Conservation (phyloP, 192 early-diverging fungal genomes). For the Linnemannia exigua region DNA sequence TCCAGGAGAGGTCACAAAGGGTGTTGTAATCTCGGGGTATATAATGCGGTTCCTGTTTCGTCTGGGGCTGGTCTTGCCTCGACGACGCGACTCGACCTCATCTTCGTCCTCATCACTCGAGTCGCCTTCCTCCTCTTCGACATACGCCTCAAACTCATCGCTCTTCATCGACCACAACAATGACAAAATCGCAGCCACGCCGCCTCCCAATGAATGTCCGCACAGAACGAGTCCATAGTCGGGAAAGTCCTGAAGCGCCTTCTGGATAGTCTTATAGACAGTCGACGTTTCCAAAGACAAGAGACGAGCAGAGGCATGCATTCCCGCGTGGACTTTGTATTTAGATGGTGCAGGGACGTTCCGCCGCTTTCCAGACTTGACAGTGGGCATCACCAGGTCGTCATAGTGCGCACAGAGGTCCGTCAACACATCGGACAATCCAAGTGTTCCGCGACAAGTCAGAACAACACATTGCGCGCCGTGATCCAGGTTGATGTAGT, state of each 20-base stretch:
- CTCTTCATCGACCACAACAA: constrained; percentile 79
- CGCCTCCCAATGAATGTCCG: constrained; percentile 92
- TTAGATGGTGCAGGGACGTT: constrained; percentile 23
- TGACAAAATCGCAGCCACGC: constrained; percentile 83
- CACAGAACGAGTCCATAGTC: constrained; percentile 88
- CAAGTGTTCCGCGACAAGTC: constrained; percentile 90
- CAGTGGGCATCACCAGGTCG: constrained; percentile 63
- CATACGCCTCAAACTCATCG: constrained; percentile 58
- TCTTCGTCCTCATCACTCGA: constrained; percentile 56
- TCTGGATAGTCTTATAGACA: constrained; percentile 78
- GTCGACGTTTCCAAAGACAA: constrained; percentile 75
- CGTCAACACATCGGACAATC: constrained; percentile 88
- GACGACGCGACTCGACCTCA: neutral
- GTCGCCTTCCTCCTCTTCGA: constrained; percentile 42
- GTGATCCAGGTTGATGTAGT: constrained; percentile 91
- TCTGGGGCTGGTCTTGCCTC: neutral
- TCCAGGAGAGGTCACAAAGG: constrained; percentile 73
- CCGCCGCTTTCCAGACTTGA: constrained; percentile 24
- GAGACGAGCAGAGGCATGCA: constrained; percentile 84
- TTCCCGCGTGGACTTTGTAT: constrained; percentile 84
- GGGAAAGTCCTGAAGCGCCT: constrained; percentile 78
- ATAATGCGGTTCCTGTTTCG: constrained; percentile 22
- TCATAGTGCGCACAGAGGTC: constrained; percentile 88
- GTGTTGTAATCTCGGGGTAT: constrained; percentile 59
- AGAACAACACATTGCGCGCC: constrained; percentile 79